phyloP scores from a whole-genome alignment of 306 rosid species.

The Erythrophleum fordii region DNA sequence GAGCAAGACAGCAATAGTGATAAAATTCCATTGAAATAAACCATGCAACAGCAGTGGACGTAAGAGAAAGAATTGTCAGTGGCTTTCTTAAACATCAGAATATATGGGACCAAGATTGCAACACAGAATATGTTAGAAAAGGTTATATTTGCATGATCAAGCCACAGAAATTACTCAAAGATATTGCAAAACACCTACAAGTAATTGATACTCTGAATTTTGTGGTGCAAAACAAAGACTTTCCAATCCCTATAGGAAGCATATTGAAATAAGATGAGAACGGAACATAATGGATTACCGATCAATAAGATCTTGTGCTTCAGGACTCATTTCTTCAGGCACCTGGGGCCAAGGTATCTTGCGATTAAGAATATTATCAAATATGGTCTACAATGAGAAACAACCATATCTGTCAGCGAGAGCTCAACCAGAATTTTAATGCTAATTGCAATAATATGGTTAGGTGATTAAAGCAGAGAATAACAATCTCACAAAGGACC shows the following conservation, averaged over 20 bases:
- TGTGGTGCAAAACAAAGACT: slow-evolving; percentile 19
- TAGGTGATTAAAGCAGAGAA: not conserved
- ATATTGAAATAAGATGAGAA: not conserved
- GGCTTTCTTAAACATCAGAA: not conserved
- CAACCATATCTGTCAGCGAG: slow-evolving; percentile 20
- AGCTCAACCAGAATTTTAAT: slow-evolving; percentile 10
- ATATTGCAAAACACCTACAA: not conserved
- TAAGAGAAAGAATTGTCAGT: not conserved
- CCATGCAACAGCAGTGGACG: not conserved
- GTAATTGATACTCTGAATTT: slow-evolving; percentile 10
- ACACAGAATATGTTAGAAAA: slow-evolving; percentile 4
- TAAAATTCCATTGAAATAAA: not conserved
- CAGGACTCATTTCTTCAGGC: slow-evolving; percentile 89
- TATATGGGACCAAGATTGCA: not conserved
- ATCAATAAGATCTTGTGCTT: slow-evolving; percentile 88
- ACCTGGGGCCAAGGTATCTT: slow-evolving; percentile 95
- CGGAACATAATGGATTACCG: slow-evolving; percentile 56
- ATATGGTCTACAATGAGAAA: slow-evolving; percentile 71
- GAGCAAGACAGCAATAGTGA: not conserved
- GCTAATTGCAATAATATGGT: not conserved
- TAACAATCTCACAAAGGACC: not conserved
- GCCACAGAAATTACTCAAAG: not conserved
- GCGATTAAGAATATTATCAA: slow-evolving; percentile 93
- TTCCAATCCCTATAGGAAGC: slow-evolving; percentile 18
- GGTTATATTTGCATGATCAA: slow-evolving; percentile 11